Conservation (phyloP, 345 rosid species). For the Eutrema japonicum region DNA sequence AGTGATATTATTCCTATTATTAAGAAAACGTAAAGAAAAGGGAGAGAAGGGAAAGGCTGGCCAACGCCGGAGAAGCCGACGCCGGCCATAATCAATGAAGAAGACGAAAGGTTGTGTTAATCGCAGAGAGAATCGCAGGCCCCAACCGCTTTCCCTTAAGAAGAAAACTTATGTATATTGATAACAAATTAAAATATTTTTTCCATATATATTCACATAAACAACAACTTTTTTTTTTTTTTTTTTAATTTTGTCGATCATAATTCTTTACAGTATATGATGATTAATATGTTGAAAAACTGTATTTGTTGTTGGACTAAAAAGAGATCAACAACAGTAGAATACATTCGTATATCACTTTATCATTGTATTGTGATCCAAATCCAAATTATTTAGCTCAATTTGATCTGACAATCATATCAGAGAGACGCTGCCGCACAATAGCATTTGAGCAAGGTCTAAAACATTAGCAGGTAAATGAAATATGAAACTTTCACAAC, state of each 20-base stretch:
- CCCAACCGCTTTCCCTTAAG: no score
- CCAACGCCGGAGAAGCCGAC: no score
- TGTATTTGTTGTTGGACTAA: slow-evolving; percentile 3
- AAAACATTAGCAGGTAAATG: not conserved
- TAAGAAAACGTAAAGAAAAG: no score
- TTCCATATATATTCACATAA: no score
- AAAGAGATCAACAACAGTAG: not conserved
- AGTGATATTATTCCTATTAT: no score
- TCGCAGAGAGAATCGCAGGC: no score
- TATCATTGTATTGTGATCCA: slow-evolving; percentile 1
- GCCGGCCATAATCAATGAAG: no score
- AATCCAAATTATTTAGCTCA: not conserved
- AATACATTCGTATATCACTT: not conserved
- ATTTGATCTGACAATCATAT: not conserved
- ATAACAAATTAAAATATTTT: no score
- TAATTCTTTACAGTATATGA: not conserved
- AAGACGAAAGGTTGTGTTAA: no score
- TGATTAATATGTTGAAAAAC: not conserved
- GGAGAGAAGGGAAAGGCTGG: no score
- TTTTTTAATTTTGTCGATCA: not conserved
- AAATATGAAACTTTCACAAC: not conserved
- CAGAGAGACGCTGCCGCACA: not conserved
- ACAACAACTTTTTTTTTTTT: no score
- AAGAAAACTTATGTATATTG: no score
- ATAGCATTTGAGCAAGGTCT: not conserved